Evolutionary conservation across 2,329 filamentous ascomycete genomes (phyloP).

Genomic region (Colletotrichum karsti): DNA sequence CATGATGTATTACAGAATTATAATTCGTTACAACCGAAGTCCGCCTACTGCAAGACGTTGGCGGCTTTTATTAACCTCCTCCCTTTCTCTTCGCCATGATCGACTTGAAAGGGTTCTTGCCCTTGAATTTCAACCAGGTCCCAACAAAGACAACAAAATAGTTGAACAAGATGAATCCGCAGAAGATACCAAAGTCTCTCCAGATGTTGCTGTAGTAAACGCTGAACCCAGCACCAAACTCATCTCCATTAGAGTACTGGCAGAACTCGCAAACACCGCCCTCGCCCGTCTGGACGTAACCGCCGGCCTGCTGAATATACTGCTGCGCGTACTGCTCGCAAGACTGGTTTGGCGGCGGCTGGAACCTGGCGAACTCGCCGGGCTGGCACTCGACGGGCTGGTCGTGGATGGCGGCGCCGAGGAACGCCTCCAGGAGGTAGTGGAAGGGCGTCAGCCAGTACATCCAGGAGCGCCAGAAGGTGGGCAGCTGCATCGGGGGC

Average conservation of each 20-base stretch:
- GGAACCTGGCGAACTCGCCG: constrained; percentile 68
- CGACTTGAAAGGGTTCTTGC: constrained; percentile 45
- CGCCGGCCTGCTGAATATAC: constrained; percentile 63
- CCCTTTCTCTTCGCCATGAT: constrained; percentile 37
- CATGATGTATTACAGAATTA: too few species aligned
- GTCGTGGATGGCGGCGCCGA: constrained; percentile 63
- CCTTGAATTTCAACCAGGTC: constrained; percentile 49
- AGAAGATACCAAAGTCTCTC: constrained; percentile 73
- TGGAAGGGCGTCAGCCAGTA: constrained; percentile 75
- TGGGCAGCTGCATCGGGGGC: constrained; percentile 63
- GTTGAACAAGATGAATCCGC: constrained; percentile 71
- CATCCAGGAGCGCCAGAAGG: constrained; percentile 73
- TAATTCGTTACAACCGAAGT: too few species aligned
- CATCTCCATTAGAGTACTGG: constrained; percentile 66
- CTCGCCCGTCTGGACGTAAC: constrained; percentile 66
- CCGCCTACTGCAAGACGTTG: too few species aligned
- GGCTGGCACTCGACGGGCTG: constrained; percentile 63
- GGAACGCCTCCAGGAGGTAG: constrained; percentile 70
- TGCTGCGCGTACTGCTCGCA: constrained; percentile 67
- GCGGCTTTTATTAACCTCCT: too few species aligned
- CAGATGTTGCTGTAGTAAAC: constrained; percentile 69
- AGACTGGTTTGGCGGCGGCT: constrained; percentile 63
- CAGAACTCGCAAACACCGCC: constrained; percentile 72
- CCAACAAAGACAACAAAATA: constrained; percentile 51
- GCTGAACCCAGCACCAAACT: constrained; percentile 68